A percentile compares a stretch with the other conserved stretches of the same genome.
Conservation (phyloP, 495 filamentous ascomycete species). For the Penicillium riverlandense region DNA sequence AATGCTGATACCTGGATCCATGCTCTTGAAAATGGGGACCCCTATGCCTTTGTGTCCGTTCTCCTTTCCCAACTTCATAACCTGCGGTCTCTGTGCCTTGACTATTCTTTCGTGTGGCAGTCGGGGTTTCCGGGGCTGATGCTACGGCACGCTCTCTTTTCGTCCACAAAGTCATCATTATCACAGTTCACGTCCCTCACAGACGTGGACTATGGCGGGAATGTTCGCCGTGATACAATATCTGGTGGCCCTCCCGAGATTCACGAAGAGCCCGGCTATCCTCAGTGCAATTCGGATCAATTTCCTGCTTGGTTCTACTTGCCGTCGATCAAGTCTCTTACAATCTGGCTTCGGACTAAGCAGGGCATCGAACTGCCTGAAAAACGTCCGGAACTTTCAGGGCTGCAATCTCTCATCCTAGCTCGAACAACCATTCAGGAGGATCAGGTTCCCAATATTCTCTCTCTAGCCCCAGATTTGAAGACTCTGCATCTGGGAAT, state of each 20-base stretch:
- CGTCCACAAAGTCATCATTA: neutral
- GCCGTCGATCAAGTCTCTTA: conserved; percentile 1
- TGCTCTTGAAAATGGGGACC: conserved; percentile 5
- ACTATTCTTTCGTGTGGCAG: conserved; percentile 10
- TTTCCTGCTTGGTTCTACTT: conserved; percentile 8
- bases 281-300: conserved; percentile 4
- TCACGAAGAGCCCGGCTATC: conserved; percentile 5
- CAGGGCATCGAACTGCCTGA: too few species aligned
- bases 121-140: conserved; percentile 9
- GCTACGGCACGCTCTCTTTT: conserved; percentile 6
- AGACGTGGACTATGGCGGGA: conserved; percentile 4
- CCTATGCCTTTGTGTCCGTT: conserved; percentile 6
- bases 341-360: conserved; percentile 6
- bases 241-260: neutral
- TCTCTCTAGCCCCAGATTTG: too few species aligned
- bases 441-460: too few species aligned
- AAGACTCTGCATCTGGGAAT: too few species aligned
- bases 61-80: conserved; percentile 8
- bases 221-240: conserved; percentile 1
- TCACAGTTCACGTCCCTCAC: conserved; percentile 2
- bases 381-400: too few species aligned
- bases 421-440: too few species aligned
- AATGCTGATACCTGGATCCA: conserved; percentile 2
- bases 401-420: too few species aligned
- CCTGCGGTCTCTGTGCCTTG: conserved; percentile 1